Evolutionary conservation across 306 rosid genomes (phyloP), one percentile per base, ranked within the genome.

Genomic region (Trifolium subterraneum): DNA sequence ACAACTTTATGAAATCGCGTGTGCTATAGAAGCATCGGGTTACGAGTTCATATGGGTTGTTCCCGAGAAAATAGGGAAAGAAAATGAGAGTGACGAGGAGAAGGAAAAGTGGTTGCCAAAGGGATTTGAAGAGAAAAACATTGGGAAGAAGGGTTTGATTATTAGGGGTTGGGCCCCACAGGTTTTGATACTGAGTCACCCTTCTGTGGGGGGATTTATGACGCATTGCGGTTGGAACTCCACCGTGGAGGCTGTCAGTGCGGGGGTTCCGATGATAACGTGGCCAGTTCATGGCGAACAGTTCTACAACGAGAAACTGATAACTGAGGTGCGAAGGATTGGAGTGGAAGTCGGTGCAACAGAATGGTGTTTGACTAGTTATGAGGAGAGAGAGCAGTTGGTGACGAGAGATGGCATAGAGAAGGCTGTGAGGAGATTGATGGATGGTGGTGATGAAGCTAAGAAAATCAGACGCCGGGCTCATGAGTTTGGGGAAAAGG

Each of bases 301-400:
- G 8, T 79, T 79, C 25, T 79, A 79, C 23, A 73, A 80, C 2
- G 81, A 81, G 66, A 81, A 23, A 31, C 23, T 81, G 65, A 36
- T 81, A 25, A 55, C 66, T 0, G 23, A 76, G 36, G 81, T 81
- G 70, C 50, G 68, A 2, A 65, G 78, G 31, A 33, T 81, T 22
- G 81, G 84, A 25, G 84, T 81, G 66, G 80, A 78, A 50, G 81
- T 78, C 2, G 90, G 90, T 0, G 80, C 74, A 1, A 47, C 23
- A 7, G 78, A 78, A 11, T 86, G 87, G 89, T 25, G 62, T 11
- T 4, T 8, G 14, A 4, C 1, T 7, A 52, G 70, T 4, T 68
- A 1, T 12, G 68, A 1, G 11, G 48, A 52, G 8, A 65, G 64
- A 20, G 18, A 35, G 11, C 56, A n/a, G 22, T 8, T 81, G 5